These are phyloP conservation scores for Cercophora newfieldiana DNA, from an alignment of 495 filamentous ascomycete species.

Conservation along the genomic window DNA sequence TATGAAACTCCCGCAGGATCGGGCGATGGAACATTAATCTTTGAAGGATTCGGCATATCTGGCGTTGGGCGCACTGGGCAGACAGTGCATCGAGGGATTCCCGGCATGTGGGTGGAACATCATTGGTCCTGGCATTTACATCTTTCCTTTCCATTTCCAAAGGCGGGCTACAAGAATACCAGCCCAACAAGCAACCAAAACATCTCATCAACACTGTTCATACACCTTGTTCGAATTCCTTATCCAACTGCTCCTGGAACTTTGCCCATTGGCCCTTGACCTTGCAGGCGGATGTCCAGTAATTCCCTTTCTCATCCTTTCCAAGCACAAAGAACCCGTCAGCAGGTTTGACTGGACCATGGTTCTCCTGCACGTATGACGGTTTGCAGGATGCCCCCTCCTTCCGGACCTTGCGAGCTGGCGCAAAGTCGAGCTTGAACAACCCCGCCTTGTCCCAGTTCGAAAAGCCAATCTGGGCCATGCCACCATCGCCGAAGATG, in stretches of 20 bases:
- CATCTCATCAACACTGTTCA: too few species aligned
- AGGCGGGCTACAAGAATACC: too few species aligned
- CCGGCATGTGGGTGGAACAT: background rate
- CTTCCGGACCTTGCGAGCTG: conserved; percentile 27
- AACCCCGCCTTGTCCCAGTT: conserved; percentile 48
- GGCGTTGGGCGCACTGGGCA: background rate
- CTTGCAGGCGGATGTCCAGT: conserved; percentile 45
- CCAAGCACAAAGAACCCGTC: conserved; percentile 46
- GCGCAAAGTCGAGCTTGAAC: conserved; percentile 45
- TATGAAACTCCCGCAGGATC: background rate
- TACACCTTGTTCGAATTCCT: conserved; percentile 3
- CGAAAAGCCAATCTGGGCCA: conserved; percentile 42
- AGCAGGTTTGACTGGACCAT: conserved; percentile 29
- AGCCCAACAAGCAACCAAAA: background rate
- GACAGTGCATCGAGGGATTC: background rate
- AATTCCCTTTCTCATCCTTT: conserved; percentile 51
- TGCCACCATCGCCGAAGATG: conserved; percentile 43
- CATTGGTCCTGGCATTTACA: background rate
- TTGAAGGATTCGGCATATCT: background rate
- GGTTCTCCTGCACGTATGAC: conserved; percentile 36
- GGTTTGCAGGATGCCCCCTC: conserved; percentile 12
- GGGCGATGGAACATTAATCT: background rate
- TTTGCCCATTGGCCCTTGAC: conserved; percentile 34
- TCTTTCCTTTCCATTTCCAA: too few species aligned
- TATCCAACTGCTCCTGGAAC: conserved; percentile 36